Base-by-base conservation (phyloP, 805 yeast genomes). In the Pichia pseudocactophila region DNA sequence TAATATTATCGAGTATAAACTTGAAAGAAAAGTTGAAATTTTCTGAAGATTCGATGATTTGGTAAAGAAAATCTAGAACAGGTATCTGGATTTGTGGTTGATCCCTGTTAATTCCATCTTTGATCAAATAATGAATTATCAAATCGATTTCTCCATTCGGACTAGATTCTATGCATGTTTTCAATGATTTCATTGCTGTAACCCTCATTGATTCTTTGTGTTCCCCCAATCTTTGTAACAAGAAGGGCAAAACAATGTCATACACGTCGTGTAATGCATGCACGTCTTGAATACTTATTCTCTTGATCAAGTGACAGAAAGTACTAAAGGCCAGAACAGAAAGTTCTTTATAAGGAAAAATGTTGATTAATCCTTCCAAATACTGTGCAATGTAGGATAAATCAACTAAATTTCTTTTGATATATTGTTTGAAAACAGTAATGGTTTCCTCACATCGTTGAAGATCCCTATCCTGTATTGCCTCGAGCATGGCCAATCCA, bases 271-370 rank as follows among this genome's bases (percentile, higher is more conserved):
- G 62, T 34, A 78, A 59, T 0, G 70, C 63, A 9, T 57, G 52
- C 2, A 66, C 58, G 49, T 76, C 80, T 57, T 78, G 83, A 58
- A 75, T 71, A 37, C 76, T 70, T 6, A 78, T 73, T 17, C 83
- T 59, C 44, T 76, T 77, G 26, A 78, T 69, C 40, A 77, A 56
- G 51, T 78, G 81, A 38, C 78, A 74, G 4, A 75, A 54, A 0
- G 76, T 68, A 25, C 75, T 68, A 51, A 77, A 76, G 2, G 76
- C 66, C 45, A 66, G 66, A 16, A 76, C 64, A 10, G 66, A 56
- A 28, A 59, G 41, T 37, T 66, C 68, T 3, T 58, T 50, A 4
- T 66, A 60, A 42, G 68, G 70, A 35, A 63, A 65, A 2, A 74
- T 79, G 3, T 64, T 50, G 8, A 70, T 59, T 36, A 78, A 57